phyloP scores from a whole-genome alignment of 495 filamentous ascomycete genomes.

The Penicillium verhagenii region DNA sequence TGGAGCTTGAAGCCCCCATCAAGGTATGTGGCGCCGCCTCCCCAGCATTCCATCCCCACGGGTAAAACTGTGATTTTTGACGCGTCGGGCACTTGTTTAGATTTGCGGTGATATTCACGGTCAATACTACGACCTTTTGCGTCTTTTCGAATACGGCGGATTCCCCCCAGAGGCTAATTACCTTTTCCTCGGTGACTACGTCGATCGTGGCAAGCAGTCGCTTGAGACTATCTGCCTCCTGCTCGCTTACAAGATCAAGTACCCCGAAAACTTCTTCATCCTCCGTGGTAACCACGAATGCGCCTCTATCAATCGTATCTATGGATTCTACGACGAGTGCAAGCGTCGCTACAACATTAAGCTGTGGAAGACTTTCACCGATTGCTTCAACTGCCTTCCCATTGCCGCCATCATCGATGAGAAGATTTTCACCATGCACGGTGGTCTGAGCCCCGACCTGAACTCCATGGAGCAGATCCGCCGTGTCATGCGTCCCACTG shows the following conservation, averaged over 20 bases:
- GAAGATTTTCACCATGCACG: conserved; percentile 99
- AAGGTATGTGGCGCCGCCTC: conserved; percentile 64
- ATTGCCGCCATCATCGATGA: conserved; percentile 99
- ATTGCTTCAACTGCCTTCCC: conserved; percentile 99
- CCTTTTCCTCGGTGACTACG: conserved; percentile 98
- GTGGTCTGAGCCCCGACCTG: conserved; percentile 92
- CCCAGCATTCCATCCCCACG: neutral
- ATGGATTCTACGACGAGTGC: conserved; percentile 99
- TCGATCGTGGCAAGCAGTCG: conserved; percentile 98
- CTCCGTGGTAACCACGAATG: conserved; percentile 98
- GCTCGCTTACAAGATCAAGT: conserved; percentile 99
- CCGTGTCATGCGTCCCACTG: conserved; percentile 96
- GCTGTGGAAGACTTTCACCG: conserved; percentile 99
- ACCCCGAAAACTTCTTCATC: conserved; percentile 99
- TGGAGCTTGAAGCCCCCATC: conserved; percentile 97
- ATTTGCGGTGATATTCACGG: conserved; percentile 99
- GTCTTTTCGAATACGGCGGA: conserved; percentile 97
- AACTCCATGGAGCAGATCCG: conserved; percentile 99
- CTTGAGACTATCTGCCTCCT: conserved; percentile 98
- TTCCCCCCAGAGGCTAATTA: conserved; percentile 99
- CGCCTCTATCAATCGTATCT: conserved; percentile 99
- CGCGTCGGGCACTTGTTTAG: conserved; percentile 42
- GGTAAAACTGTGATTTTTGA: conserved; percentile 4
- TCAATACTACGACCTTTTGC: conserved; percentile 97
- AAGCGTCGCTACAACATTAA: conserved; percentile 99